phyloP scores from a whole-genome alignment of 78 protist genomes.

The Parvularia atlantis region DNA sequence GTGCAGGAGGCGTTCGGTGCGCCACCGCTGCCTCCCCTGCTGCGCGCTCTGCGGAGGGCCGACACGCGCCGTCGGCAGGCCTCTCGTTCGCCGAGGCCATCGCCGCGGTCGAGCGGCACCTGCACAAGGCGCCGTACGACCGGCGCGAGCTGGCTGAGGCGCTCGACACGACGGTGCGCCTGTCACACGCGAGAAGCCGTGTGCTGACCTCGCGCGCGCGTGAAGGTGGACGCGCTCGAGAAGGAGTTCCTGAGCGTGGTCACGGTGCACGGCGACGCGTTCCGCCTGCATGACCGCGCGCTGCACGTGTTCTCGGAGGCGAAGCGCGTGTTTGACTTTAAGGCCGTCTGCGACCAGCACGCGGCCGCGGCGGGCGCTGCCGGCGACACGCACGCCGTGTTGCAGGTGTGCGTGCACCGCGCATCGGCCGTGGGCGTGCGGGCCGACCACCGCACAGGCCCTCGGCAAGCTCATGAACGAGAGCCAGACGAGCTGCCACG shows the following conservation, averaged over 20 bases:
- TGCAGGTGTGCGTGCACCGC: not conserved
- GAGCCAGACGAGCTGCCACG: not conserved
- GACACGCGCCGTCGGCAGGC: no score
- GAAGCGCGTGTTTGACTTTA: not conserved
- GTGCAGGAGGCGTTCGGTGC: no score
- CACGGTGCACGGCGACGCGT: not conserved
- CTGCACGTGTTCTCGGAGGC: slow-evolving; percentile 3
- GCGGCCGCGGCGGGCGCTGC: not conserved
- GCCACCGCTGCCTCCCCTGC: no score
- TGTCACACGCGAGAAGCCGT: no score
- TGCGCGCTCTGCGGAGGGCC: no score
- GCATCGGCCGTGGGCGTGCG: not conserved
- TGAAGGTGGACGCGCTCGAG: no score
- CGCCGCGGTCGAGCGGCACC: no score
- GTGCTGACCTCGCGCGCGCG: no score
- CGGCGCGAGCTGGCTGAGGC: no score
- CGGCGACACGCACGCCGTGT: not conserved
- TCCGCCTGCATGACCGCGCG: not conserved
- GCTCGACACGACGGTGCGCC: no score
- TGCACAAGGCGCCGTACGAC: no score
- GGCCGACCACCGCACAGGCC: not conserved
- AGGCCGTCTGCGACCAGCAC: not conserved
- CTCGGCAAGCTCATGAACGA: slow-evolving; percentile 12
- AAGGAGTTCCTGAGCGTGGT: not conserved
- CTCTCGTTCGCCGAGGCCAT: no score